A percentile compares a stretch with the other conserved stretches of the same genome.
Evolutionary conservation across 495 filamentous ascomycete genomes (phyloP).

Genomic region (Aspergillus wentii): DNA sequence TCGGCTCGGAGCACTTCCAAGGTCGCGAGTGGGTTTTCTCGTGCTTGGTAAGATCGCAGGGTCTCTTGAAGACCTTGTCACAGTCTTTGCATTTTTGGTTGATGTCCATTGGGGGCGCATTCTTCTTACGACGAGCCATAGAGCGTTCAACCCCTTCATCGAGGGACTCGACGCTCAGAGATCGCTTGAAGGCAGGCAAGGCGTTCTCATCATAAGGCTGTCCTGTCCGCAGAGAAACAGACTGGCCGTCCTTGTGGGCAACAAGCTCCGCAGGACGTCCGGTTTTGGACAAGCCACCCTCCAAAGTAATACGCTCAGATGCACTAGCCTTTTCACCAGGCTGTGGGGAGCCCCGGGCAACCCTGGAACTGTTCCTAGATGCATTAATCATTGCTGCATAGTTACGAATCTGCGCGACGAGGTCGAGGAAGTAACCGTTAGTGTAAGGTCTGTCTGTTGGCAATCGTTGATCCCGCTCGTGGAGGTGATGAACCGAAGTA

Average conservation of each 20-base stretch:
- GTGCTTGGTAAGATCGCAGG: conserved; percentile 91
- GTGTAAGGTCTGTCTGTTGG: conserved; percentile 82
- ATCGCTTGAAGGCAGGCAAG: conserved; percentile 53
- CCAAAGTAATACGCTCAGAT: conserved; percentile 54
- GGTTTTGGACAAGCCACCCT: conserved; percentile 71
- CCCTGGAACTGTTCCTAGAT: conserved; percentile 34
- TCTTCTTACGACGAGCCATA: conserved; percentile 87
- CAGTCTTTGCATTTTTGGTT: conserved; percentile 74
- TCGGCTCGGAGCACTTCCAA: conserved; percentile 78
- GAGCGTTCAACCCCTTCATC: conserved; percentile 78
- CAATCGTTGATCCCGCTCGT: conserved; percentile 73
- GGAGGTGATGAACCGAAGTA: conserved; percentile 72
- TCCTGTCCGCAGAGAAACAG: conserved; percentile 67
- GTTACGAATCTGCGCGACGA: conserved; percentile 76
- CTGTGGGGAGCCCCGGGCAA: conserved; percentile 11
- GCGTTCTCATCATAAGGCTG: conserved; percentile 39
- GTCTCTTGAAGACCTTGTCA: conserved; percentile 86
- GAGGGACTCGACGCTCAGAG: conserved; percentile 48
- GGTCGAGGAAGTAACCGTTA: conserved; percentile 90
- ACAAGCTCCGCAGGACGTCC: conserved; percentile 76
- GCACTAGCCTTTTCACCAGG: conserved; percentile 25
- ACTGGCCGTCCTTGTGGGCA: conserved; percentile 69
- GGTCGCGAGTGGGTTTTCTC: conserved; percentile 95
- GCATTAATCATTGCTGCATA: conserved; percentile 61
- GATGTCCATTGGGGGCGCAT: conserved; percentile 63